Evolutionary conservation across 306 rosid species (phyloP).

Genomic region (Ormosia semicastrata): DNA sequence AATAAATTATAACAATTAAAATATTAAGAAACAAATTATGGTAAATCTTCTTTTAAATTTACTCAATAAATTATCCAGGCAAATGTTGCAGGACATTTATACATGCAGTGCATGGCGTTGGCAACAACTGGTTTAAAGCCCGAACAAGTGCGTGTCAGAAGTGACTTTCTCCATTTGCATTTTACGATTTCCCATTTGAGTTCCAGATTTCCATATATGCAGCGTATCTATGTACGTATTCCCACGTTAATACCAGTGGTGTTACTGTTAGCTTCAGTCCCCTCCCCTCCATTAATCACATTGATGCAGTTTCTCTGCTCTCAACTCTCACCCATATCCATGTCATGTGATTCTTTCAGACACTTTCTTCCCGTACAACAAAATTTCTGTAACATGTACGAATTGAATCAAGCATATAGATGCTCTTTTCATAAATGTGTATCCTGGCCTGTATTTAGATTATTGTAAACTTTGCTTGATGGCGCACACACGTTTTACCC

Average conservation of each 20-base stretch:
- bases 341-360: neutral
- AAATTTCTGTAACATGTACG: neutral
- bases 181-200: conserved; percentile 28
- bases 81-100: neutral
- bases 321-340: neutral
- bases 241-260: neutral
- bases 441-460: no score
- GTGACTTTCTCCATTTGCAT: conserved; percentile 32
- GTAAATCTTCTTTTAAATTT: neutral
- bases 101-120: conserved; percentile 11
- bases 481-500: neutral
- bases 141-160: conserved; percentile 22
- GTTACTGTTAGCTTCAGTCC: neutral
- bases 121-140: neutral
- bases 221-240: neutral
- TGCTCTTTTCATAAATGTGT: no score
- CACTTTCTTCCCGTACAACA: neutral
- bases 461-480: no score
- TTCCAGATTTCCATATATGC: neutral
- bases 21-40: neutral
- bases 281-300: neutral
- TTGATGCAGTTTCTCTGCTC: no score
- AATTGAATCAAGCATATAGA: neutral
- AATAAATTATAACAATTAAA: neutral
- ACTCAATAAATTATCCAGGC: neutral